Conservation (phyloP, 2,329 filamentous ascomycete genomes). For the Blumeria graminis region DNA sequence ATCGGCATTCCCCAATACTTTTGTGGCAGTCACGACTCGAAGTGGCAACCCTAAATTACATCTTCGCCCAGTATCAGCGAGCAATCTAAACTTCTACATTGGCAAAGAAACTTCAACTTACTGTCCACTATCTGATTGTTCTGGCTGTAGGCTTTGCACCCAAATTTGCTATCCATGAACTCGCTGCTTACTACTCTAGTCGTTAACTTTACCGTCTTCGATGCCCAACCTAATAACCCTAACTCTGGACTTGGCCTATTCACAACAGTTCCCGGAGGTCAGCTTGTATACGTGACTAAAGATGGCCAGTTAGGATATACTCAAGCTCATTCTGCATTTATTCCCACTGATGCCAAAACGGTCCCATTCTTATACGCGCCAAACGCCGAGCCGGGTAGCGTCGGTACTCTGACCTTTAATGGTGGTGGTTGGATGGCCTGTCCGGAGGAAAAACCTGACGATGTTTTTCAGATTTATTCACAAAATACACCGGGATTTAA, state of each 20-base stretch:
- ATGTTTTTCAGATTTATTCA: neutral
- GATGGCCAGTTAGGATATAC: slow-evolving; percentile 32
- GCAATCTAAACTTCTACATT: neutral
- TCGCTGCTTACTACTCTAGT: neutral
- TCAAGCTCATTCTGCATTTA: slow-evolving; percentile 13
- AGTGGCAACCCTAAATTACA: neutral
- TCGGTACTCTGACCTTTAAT: neutral
- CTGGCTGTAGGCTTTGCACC: neutral
- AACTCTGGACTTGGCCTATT: neutral
- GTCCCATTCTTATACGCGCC: neutral
- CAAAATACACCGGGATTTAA: neutral
- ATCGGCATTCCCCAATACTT: neutral
- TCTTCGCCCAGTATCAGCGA: neutral
- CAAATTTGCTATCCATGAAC: too few relatives aligned
- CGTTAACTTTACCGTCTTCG: neutral
- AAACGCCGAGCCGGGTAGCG: neutral
- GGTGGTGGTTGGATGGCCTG: neutral
- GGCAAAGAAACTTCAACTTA: neutral
- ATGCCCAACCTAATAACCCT: neutral
- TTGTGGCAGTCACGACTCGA: neutral
- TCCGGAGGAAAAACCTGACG: neutral
- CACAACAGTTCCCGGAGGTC: slow-evolving; percentile 31
- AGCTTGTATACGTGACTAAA: slow-evolving; percentile 31
- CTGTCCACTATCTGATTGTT: neutral
- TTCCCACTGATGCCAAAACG: neutral